Conservation (phyloP, 2,329 filamentous ascomycete species). For the Trichophyton rubrum region DNA sequence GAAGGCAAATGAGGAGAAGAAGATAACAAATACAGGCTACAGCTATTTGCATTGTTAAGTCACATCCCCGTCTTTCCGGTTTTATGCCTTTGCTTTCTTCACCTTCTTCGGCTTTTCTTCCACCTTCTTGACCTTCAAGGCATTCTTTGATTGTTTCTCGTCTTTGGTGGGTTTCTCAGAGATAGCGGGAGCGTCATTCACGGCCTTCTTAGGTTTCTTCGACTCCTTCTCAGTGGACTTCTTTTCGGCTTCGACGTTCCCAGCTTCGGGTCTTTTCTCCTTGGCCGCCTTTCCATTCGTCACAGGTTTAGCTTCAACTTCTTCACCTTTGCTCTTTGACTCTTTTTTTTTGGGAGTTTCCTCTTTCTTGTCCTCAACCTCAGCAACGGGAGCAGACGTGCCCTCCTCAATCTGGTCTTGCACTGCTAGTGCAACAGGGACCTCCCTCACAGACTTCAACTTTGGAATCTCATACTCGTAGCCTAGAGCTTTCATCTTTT, state of each 20-base stretch:
- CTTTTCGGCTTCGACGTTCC: conserved; percentile 1
- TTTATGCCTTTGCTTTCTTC: conserved; percentile 1
- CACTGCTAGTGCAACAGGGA: conserved; percentile 32
- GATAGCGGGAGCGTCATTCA: background rate
- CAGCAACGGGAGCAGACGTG: conserved; percentile 19
- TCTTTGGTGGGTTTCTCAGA: background rate
- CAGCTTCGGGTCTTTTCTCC: conserved; percentile 3
- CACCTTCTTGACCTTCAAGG: conserved; percentile 6
- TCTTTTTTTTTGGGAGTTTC: conserved; percentile 14
- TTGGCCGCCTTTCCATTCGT: conserved; percentile 2
- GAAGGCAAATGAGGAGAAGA: background rate
- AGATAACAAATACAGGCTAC: background rate
- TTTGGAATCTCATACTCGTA: conserved; percentile 70
- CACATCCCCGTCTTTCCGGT: background rate
- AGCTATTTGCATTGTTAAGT: background rate
- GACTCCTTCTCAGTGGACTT: conserved; percentile 8
- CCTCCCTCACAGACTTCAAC: conserved; percentile 51
- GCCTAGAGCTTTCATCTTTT: conserved; percentile 65
- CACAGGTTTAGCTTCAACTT: conserved; percentile 3
- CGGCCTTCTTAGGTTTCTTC: conserved; percentile 14
- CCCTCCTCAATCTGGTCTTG: conserved; percentile 24
- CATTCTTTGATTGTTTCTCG: background rate
- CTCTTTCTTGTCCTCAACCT: conserved; percentile 13
- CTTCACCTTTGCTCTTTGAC: conserved; percentile 16
- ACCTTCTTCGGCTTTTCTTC: background rate